These are phyloP conservation scores for Calocera cornea DNA, from an alignment of 768 basidiomycete genomes.

Conservation along the genomic window DNA sequence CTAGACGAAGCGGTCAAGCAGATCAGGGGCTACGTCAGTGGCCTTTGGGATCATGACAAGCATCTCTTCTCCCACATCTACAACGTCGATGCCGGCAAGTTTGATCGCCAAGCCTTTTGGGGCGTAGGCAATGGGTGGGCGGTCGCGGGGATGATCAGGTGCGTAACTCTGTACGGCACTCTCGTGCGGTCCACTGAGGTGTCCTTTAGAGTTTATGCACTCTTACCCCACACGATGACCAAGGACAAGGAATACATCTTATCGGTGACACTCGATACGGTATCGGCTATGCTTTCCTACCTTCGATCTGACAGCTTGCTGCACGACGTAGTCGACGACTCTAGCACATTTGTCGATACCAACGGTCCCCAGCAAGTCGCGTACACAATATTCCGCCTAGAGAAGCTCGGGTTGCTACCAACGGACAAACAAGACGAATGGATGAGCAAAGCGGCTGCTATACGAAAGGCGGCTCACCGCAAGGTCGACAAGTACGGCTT, in stretches of 20 bases:
- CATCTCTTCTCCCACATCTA: constrained; percentile 17
- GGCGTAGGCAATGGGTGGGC: constrained; percentile 21
- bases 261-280: constrained; percentile 7
- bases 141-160: constrained; percentile 17
- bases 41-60: not conserved
- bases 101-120: constrained; percentile 1
- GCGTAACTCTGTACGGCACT: not conserved
- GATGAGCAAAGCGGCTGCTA: constrained; percentile 10
- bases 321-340: constrained; percentile 19
- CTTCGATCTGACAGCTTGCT: constrained; percentile 15
- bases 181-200: not conserved
- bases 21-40: not conserved
- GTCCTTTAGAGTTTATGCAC: not conserved
- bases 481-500: constrained; percentile 19
- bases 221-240: not conserved
- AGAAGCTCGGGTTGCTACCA: not conserved
- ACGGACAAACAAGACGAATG: constrained; percentile 8
- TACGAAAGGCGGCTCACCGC: constrained; percentile 11
- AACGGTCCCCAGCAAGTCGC: constrained; percentile 19
- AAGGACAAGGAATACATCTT: not conserved
- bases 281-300: constrained; percentile 12
- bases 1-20: constrained; percentile 1
- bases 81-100: constrained; percentile 12
- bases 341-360: constrained; percentile 16
- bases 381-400: constrained; percentile 14